A percentile compares a stretch with the other conserved stretches of the same genome.
Evolutionary conservation across 2,329 filamentous ascomycete species (phyloP).

Genomic region (Penicillium sp.): DNA sequence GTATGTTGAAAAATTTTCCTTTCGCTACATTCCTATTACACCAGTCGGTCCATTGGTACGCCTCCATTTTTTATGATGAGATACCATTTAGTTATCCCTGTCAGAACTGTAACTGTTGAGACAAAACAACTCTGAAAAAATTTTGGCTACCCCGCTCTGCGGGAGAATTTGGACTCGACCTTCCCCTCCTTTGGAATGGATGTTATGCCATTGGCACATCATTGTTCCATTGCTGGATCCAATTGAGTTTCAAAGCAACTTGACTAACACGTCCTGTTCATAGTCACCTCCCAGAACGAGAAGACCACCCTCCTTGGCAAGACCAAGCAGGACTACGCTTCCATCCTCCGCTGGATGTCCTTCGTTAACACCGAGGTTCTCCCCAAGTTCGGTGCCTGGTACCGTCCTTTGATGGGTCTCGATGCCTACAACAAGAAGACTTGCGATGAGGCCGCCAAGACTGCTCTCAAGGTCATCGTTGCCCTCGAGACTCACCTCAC

Average conservation of each 20-base stretch:
- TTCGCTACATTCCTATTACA: constrained; percentile 2
- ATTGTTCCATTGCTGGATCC: constrained; percentile 16
- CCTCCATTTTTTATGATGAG: constrained; percentile 60
- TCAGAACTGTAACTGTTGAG: constrained; percentile 92
- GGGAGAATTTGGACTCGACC: constrained; percentile 17
- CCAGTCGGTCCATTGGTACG: constrained; percentile 1
- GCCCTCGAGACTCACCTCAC: constrained; percentile 84
- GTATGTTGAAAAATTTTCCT: constrained; percentile 63
- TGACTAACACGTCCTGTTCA: constrained; percentile 27
- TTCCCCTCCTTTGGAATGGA: constrained; percentile 11
- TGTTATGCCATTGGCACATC: constrained; percentile 13
- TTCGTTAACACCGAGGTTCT: constrained; percentile 90
- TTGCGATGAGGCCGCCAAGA: constrained; percentile 76
- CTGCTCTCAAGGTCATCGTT: constrained; percentile 63
- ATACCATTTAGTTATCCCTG: constrained; percentile 96
- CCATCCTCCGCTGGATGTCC: constrained; percentile 97
- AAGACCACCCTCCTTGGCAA: constrained; percentile 99
- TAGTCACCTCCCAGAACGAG: constrained; percentile 99
- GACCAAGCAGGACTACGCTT: constrained; percentile 99
- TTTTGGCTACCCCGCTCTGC: constrained; percentile 52
- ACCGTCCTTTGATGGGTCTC: constrained; percentile 77
- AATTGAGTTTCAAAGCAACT: constrained; percentile 9
- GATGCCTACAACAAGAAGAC: constrained; percentile 97
- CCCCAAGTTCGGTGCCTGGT: constrained; percentile 71
- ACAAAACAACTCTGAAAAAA: constrained; percentile 65